Evolutionary conservation across 176 grass and related monocot species (phyloP), one percentile per base, ranked within the genome.

Genomic region (Guadua angustifolia): DNA sequence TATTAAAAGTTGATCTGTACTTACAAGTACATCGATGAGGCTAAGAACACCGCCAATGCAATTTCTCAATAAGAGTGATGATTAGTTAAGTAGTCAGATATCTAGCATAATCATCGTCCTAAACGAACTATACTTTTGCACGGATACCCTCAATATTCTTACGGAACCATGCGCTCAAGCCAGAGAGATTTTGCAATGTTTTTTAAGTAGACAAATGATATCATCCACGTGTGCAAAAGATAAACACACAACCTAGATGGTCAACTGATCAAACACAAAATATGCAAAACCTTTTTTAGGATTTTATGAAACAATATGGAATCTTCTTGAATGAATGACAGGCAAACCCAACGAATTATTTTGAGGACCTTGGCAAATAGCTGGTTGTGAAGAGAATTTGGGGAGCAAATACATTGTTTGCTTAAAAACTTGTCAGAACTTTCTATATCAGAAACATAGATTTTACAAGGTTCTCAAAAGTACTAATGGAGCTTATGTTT

Each of bases 51-150:
- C 18, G 32, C 45, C 17, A 33, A 73, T 32, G 50, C 50, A 33
- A 18, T n/a, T 55, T 75, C 32, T 75, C 56, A 74, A 53, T 55
- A 53, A 21, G 38, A 44, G 15, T 35, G 17, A 56, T n/a, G 17
- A 56, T n/a, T 73, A 74, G 4, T 74, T 32, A 38, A 39, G 65
- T 12, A 68, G 1, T 68, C 4, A 67, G 11, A 63, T 63, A 63
- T 63, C 5, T 63, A 64, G n/a, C 57, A 18, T 83, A 74, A 51
- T 21, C 32, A 64, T 19, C 44, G 44, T 25, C 32, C 56, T 50
- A 64, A 74, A 83, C 32, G 14, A 74, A 13, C 13, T 63, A 32
- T 62, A 29, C 24, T 14, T 64, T 8, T 83, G 81, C 26, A 51
- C 7, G 9, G 45, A 24, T 45, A 67, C 22, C 47, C 16, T 15